Conservation (phyloP, 768 basidiomycete species). For the Leccinellum albellum region DNA sequence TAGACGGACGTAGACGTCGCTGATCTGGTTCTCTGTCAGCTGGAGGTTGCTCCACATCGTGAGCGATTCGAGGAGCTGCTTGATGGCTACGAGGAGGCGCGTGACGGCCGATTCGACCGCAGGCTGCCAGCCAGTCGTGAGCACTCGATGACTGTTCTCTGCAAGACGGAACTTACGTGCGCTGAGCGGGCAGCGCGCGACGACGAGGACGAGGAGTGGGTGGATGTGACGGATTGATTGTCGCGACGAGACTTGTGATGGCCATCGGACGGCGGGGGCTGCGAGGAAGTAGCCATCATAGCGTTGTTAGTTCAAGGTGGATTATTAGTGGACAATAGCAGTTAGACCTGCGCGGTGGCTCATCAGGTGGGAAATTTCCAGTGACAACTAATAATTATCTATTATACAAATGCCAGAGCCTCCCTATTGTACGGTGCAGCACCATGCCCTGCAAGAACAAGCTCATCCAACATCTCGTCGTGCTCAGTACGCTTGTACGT, state of each 20-base stretch:
- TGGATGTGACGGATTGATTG: conserved; percentile 49
- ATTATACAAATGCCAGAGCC: background rate
- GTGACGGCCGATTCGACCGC: conserved; percentile 91
- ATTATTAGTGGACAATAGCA: too few relatives aligned
- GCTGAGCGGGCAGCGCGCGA: conserved; percentile 19
- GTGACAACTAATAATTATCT: background rate
- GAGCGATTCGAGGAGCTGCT: conserved; percentile 87
- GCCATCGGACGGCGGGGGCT: conserved; percentile 21
- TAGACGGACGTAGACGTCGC: conserved; percentile 93
- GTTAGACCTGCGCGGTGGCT: too few relatives aligned
- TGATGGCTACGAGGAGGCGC: conserved; percentile 88
- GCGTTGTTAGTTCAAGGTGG: background rate
- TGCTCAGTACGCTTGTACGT: conserved; percentile 83
- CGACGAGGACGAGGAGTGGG: conserved; percentile 33
- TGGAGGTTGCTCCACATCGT: conserved; percentile 77
- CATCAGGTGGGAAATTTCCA: conserved; percentile 18
- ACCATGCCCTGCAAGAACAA: conserved; percentile 53
- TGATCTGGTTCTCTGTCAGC: conserved; percentile 76
- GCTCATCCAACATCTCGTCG: conserved; percentile 61
- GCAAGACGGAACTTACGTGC: conserved; percentile 20
- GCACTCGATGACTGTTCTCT: background rate
- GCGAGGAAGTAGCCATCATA: conserved; percentile 24
- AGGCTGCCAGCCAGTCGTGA: conserved; percentile 44
- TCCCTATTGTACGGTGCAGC: conserved; percentile 35
- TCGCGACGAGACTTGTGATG: conserved; percentile 54